Evolutionary conservation across 768 basidiomycete genomes (phyloP).

Genomic region (Dacryopinax primogenitus): DNA sequence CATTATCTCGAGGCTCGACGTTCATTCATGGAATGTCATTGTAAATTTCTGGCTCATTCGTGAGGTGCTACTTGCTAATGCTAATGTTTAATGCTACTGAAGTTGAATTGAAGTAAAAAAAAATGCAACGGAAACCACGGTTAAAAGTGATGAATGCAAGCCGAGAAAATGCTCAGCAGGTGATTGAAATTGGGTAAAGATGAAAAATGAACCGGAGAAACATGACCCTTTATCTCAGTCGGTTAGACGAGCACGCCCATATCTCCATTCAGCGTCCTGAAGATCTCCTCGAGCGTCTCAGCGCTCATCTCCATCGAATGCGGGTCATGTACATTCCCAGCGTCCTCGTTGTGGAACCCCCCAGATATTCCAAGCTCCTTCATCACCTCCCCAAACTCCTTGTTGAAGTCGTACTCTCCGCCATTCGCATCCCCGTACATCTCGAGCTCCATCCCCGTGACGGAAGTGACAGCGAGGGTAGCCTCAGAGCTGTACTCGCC

Average conservation of each 20-base stretch:
- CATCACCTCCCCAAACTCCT: background rate
- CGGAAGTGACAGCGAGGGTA: background rate
- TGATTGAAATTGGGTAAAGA: background rate
- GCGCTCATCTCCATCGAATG: slow-evolving; percentile 1
- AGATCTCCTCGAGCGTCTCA: slow-evolving; percentile 2
- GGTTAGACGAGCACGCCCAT: slow-evolving; percentile 5
- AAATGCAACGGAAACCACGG: too few species aligned
- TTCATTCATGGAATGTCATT: too few species aligned
- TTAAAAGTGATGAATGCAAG: too few species aligned
- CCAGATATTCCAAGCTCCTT: background rate
- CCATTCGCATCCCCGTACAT: background rate
- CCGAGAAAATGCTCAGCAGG: too few species aligned
- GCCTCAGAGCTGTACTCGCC: background rate
- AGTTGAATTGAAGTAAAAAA: too few species aligned
- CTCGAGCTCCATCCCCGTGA: background rate
- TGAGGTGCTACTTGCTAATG: too few species aligned
- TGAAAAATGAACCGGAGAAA: background rate
- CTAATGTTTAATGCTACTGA: too few species aligned
- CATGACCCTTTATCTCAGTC: background rate
- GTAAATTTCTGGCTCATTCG: too few species aligned
- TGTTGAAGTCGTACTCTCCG: background rate
- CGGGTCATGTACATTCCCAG: background rate
- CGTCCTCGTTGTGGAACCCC: background rate
- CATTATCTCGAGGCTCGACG: too few species aligned
- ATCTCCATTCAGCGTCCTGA: slow-evolving; percentile 1